Conservation (phyloP, 495 filamentous ascomycete genomes). For the Massariosphaeria phaeospora region DNA sequence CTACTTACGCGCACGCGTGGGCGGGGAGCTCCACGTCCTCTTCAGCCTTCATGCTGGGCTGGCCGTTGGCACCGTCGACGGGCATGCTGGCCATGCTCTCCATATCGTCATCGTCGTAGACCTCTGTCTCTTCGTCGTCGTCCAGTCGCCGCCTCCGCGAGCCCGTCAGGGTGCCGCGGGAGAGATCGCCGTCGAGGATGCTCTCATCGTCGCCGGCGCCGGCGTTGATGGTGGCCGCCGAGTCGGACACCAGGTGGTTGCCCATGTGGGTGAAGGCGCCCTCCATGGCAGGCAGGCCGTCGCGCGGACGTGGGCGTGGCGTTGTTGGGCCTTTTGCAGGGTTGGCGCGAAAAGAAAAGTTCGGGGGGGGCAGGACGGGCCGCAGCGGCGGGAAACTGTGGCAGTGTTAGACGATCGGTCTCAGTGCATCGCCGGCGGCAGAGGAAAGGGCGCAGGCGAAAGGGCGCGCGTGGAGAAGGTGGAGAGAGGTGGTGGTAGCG, state of each 20-base stretch:
- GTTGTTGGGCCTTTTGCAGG: neutral
- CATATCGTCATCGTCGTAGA: slow-evolving; percentile 82
- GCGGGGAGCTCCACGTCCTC: slow-evolving; percentile 90
- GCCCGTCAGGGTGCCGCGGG: slow-evolving; percentile 54
- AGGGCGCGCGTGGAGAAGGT: too few relatives aligned
- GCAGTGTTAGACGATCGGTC: too few relatives aligned
- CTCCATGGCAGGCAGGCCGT: slow-evolving; percentile 52
- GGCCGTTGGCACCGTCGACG: slow-evolving; percentile 65
- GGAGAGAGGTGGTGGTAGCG: too few relatives aligned
- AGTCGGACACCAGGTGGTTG: slow-evolving; percentile 73
- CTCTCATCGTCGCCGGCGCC: slow-evolving; percentile 77
- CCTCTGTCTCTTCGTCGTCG: slow-evolving; percentile 82
- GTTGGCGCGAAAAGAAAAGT: neutral
- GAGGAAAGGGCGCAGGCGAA: too few relatives aligned
- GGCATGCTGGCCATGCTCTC: slow-evolving; percentile 87
- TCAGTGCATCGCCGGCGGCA: too few relatives aligned
- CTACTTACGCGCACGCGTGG: slow-evolving; percentile 91
- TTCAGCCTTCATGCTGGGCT: slow-evolving; percentile 58
- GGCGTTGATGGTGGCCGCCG: slow-evolving; percentile 67
- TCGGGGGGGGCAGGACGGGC: neutral
- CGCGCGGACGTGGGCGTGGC: neutral
- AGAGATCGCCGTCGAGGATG: slow-evolving; percentile 62
- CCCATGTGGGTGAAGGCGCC: slow-evolving; percentile 81
- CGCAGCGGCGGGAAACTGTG: too few relatives aligned
- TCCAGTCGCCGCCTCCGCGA: slow-evolving; percentile 65